Evolutionary conservation across 139 green algal genomes (phyloP).

Genomic region (Limnomonas spitsbergensis): DNA sequence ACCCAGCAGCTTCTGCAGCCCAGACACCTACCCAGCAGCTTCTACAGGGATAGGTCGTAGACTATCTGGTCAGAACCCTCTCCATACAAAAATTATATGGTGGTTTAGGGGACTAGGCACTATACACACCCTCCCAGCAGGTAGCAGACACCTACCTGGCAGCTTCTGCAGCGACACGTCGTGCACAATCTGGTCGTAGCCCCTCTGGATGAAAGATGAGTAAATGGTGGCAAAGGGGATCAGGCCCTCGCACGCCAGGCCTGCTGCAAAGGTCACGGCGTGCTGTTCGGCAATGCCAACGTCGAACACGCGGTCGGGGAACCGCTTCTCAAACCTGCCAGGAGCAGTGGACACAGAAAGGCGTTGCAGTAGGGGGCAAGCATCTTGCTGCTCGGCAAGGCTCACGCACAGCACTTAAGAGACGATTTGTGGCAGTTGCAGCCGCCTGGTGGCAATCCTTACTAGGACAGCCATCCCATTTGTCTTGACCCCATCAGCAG

Average conservation of each 20-base stretch:
- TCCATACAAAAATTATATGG: no score
- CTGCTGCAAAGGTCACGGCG: constrained; percentile 93
- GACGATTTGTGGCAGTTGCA: no score
- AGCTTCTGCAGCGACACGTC: constrained; percentile 97
- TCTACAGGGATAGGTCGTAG: no score
- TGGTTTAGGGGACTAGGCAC: no score
- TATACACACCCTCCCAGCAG: no score
- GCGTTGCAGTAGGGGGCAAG: constrained; percentile 15
- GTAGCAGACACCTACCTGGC: constrained; percentile 63
- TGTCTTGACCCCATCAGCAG: no score
- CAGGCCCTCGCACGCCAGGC: constrained; percentile 91
- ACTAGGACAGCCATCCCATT: no score
- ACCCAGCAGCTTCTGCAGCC: no score
- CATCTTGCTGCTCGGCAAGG: not conserved
- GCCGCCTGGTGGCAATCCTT: no score
- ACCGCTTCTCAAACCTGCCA: constrained; percentile 70
- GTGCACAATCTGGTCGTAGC: constrained; percentile 96
- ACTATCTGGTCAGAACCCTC: no score
- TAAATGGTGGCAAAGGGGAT: constrained; percentile 95
- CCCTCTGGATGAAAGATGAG: constrained; percentile 96
- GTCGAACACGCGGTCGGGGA: constrained; percentile 90
- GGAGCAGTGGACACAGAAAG: constrained; percentile 26
- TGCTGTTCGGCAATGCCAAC: constrained; percentile 99
- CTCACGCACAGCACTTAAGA: no score
- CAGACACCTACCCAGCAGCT: no score